Percentiles rank a stretch among this genome's conserved stretches.
Evolutionary conservation across 805 yeast species (phyloP).

Genomic region (Limtongozyma cylindracea): DNA sequence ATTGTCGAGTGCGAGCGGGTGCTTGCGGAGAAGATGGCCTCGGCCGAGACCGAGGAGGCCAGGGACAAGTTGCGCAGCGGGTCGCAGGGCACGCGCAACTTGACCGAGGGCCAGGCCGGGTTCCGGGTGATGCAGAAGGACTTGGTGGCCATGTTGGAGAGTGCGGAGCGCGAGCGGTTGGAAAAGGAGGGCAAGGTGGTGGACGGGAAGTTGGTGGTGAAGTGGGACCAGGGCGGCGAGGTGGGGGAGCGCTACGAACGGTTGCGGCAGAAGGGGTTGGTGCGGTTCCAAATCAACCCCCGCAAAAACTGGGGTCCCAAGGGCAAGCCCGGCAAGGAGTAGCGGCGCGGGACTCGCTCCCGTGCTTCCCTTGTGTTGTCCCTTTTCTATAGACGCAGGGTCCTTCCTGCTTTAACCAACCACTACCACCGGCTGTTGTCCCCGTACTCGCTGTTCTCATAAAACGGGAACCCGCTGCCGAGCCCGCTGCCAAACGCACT

Average conservation of each 20-base stretch:
- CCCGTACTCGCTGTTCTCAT: no score
- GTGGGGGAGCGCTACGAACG: conserved; percentile 97
- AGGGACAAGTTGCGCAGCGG: conserved; percentile 4
- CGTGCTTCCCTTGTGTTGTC: no score
- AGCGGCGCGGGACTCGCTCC: no score
- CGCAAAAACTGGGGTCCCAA: conserved; percentile 95
- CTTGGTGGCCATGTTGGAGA: conserved; percentile 26
- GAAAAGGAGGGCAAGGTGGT: conserved; percentile 28
- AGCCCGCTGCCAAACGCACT: no score
- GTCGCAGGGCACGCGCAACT: conserved; percentile 14
- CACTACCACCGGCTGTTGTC: no score
- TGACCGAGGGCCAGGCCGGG: conserved; percentile 19
- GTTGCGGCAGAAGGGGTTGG: conserved; percentile 27
- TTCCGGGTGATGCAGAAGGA: conserved; percentile 22
- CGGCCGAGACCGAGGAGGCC: conserved; percentile 1
- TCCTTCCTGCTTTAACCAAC: no score
- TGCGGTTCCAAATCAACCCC: conserved; percentile 41
- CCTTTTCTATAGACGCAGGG: no score
- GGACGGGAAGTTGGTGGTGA: conserved; percentile 17
- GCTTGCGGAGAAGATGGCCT: conserved; percentile 5
- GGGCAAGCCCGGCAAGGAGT: no score
- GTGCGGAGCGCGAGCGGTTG: no score
- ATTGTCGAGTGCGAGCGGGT: conserved; percentile 8
- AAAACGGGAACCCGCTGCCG: no score
- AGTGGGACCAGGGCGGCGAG: conserved; percentile 72